Evolutionary conservation across 2,329 filamentous ascomycete genomes (phyloP).

Genomic region (Stachybotrys echinatus): DNA sequence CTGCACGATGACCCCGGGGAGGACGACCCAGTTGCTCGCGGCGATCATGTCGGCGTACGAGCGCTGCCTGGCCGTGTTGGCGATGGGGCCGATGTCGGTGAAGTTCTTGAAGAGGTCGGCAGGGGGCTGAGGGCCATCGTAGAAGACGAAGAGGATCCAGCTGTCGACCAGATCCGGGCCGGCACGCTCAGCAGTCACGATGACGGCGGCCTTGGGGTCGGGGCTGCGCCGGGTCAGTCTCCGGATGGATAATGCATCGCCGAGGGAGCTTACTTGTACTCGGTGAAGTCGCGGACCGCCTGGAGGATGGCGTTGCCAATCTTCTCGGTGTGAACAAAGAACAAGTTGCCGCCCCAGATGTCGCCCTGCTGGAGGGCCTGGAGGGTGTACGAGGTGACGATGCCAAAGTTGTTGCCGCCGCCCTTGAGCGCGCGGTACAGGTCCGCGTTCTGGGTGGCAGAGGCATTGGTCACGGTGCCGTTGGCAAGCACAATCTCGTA

Average conservation of each 20-base stretch:
- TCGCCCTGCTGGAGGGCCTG: constrained; percentile 33
- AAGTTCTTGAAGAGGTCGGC: constrained; percentile 52
- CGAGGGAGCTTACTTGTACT: no score
- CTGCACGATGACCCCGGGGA: constrained; percentile 16
- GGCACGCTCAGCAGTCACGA: constrained; percentile 43
- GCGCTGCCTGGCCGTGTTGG: constrained; percentile 42
- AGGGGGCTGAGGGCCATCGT: constrained; percentile 51
- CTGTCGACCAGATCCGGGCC: constrained; percentile 34
- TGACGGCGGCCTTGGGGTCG: constrained; percentile 56
- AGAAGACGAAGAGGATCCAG: constrained; percentile 59
- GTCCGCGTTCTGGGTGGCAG: constrained; percentile 34
- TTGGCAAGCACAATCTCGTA: constrained; percentile 49
- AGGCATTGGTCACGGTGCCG: constrained; percentile 41
- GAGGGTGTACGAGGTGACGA: constrained; percentile 39
- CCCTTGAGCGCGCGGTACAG: constrained; percentile 49
- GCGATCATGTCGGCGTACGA: constrained; percentile 38
- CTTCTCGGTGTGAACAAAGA: constrained; percentile 26
- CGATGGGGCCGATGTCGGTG: constrained; percentile 19
- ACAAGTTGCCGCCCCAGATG: constrained; percentile 37
- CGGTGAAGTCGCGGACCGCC: constrained; percentile 49
- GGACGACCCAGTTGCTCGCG: constrained; percentile 16
- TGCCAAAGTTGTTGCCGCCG: constrained; percentile 52
- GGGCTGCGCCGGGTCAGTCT: no score
- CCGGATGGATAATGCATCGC: no score
- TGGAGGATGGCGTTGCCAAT: constrained; percentile 31